Base-by-base conservation (phyloP, 2,329 filamentous ascomycete genomes). In the Pseudocercospora fuligena region DNA sequence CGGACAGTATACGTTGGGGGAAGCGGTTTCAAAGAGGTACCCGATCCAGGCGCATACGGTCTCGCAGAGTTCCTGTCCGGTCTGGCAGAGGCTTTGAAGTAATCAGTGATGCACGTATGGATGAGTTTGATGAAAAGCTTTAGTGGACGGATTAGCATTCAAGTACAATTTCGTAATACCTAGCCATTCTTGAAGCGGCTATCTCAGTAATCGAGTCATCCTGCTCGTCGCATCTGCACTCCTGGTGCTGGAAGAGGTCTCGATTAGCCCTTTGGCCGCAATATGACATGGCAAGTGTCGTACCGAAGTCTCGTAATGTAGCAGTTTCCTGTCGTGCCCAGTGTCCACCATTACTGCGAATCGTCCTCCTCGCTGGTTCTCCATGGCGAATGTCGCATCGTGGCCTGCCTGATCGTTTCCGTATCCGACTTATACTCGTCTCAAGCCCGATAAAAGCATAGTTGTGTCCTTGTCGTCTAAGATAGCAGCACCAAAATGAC, bases 31-130 rank as follows among this genome's bases (percentile, higher is more conserved):
- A 88, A 88, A 81, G 82, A 92, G 73, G 86, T 93, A 19, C 90
- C 90, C 19, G 91, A 93, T 80, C 91, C 91, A 2, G 89, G 90
- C 29, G 90, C 90, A 5, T 85, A 87, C 66, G 95, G 95, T n/a
- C 88, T 98, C 71, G 90, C 90, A 36, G 88, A 90, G 78, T 94
- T 99, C 80, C 90, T 97, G 80, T 82, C 86, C 53, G 95, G 94
- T 0, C 77, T 98, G 74, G 90, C 90, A 62, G 86, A 88, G 72
- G 83, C 79, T 33, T 62, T 82, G 77, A 69, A 78, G 56, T 77
- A 74, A 73, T 36, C 31, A 58, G 56, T 9, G 25, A 21, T 57
- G 56, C 36, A 23, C 51, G 16, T 40, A 23, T 53, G 51, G 27
- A 53, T 23, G 23, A 65, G 19, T 31, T 23, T n/a, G 56, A 25